Evolutionary conservation across 1,284 basidiomycete species (phyloP).

Genomic region (Malassezia obtusa): DNA sequence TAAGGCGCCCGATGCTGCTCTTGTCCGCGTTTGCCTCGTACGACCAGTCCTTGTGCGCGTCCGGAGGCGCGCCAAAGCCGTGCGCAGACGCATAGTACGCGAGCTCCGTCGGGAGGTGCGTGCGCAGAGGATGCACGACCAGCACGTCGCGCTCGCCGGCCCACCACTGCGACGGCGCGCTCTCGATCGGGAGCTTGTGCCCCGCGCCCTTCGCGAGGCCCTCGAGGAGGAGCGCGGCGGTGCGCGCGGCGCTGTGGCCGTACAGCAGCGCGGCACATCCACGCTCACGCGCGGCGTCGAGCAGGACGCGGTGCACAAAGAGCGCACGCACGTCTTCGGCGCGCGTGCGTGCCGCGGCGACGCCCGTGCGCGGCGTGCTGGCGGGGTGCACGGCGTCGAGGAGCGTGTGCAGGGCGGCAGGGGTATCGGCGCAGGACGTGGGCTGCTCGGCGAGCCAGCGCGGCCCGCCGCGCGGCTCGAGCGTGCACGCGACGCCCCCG

Average conservation of each 20-base stretch:
- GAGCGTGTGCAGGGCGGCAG: conserved; percentile 3
- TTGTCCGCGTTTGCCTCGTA: conserved; percentile 26
- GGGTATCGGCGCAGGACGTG: not conserved
- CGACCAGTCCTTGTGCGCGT: not conserved
- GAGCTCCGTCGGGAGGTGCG: conserved; percentile 25
- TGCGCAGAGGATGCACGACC: conserved; percentile 26
- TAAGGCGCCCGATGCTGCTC: conserved; percentile 29
- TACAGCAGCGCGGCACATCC: conserved; percentile 29
- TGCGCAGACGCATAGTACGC: conserved; percentile 21
- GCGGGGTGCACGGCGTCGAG: conserved; percentile 19
- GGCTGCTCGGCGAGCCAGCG: not conserved
- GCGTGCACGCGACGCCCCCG: not conserved
- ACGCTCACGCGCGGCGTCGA: conserved; percentile 17
- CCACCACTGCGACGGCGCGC: conserved; percentile 28
- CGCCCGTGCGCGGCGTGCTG: conserved; percentile 19
- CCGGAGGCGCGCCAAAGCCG: not conserved
- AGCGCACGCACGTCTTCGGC: conserved; percentile 32
- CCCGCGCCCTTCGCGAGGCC: conserved; percentile 34
- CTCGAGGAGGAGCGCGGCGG: conserved; percentile 33
- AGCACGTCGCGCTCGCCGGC: conserved; percentile 20
- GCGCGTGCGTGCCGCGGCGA: conserved; percentile 28
- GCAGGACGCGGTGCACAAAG: conserved; percentile 23
- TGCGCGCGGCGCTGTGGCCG: conserved; percentile 26
- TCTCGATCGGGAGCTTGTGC: conserved; percentile 34
- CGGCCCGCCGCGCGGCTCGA: not conserved